Percentiles rank a stretch among this genome's conserved stretches.
Evolutionary conservation across 345 rosid species (phyloP).

Genomic region (Atalantia buxifolia): DNA sequence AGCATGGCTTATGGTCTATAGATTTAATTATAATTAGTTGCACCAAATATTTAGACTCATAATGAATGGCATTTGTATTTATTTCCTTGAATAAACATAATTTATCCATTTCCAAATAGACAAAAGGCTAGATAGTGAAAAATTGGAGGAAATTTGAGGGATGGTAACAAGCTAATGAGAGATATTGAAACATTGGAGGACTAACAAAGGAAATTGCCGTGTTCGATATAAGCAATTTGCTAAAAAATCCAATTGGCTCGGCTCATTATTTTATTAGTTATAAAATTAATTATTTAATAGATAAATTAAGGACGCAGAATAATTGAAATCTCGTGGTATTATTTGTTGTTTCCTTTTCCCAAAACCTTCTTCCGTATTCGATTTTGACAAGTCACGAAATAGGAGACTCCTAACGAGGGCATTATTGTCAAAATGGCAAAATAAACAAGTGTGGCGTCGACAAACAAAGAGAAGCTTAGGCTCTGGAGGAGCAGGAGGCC

Average conservation of each 20-base stretch:
- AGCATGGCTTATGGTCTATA: too few relatives aligned
- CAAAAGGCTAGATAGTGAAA: neutral
- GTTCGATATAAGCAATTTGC: too few relatives aligned
- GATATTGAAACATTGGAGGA: neutral
- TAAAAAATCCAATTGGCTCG: neutral
- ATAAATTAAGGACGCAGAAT: too few relatives aligned
- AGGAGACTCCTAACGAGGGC: neutral
- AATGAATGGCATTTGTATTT: too few relatives aligned
- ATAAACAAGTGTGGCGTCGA: conserved; percentile 24
- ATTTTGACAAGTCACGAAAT: neutral
- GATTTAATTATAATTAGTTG: too few relatives aligned
- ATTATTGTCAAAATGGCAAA: neutral
- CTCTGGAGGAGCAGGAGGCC: conserved; percentile 12
- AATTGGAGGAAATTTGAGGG: too few relatives aligned
- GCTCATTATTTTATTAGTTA: neutral
- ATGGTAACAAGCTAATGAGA: neutral
- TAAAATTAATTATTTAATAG: too few relatives aligned
- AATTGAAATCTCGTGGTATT: too few relatives aligned
- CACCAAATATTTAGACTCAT: too few relatives aligned
- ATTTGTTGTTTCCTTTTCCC: neutral
- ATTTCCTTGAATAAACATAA: too few relatives aligned
- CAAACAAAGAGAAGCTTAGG: neutral
- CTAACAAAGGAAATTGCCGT: neutral
- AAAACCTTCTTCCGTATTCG: neutral
- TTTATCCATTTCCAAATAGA: neutral